phyloP scores from a whole-genome alignment of 2,329 filamentous ascomycete genomes.

The Ophiostoma himal-ulmi region DNA sequence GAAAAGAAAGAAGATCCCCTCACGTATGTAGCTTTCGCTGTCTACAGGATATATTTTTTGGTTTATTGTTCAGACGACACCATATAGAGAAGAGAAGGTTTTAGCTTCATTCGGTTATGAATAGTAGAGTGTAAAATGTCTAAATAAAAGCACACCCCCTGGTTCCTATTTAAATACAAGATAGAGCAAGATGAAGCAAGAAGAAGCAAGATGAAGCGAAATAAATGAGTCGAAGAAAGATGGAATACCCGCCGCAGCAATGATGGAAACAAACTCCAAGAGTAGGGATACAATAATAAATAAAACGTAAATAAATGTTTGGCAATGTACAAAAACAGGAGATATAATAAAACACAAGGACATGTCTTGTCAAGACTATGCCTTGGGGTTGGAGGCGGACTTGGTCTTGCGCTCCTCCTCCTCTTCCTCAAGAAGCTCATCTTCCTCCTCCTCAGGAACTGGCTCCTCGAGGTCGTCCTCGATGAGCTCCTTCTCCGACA shows the following conservation, averaged over 20 bases:
- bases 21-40: no score
- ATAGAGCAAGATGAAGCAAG: background rate
- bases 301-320: background rate
- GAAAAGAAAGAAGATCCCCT: no score
- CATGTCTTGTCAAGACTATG: background rate
- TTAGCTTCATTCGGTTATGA: background rate
- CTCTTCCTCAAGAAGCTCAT: background rate
- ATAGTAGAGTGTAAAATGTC: background rate
- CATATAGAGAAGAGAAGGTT: no score
- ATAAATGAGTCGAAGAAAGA: background rate
- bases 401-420: constrained; percentile 5
- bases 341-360: background rate
- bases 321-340: background rate
- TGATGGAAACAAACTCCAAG: background rate
- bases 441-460: constrained; percentile 34
- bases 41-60: no score
- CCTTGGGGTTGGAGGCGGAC: background rate
- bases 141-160: background rate
- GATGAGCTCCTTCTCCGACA: constrained; percentile 49
- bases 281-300: background rate
- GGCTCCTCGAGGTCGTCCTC: constrained; percentile 44
- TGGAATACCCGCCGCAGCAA: background rate
- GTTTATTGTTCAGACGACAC: no score
- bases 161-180: background rate
- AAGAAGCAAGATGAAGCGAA: background rate